Evolutionary conservation across 768 basidiomycete genomes (phyloP).

Genomic region (Porpolomopsis calyptriformis): DNA sequence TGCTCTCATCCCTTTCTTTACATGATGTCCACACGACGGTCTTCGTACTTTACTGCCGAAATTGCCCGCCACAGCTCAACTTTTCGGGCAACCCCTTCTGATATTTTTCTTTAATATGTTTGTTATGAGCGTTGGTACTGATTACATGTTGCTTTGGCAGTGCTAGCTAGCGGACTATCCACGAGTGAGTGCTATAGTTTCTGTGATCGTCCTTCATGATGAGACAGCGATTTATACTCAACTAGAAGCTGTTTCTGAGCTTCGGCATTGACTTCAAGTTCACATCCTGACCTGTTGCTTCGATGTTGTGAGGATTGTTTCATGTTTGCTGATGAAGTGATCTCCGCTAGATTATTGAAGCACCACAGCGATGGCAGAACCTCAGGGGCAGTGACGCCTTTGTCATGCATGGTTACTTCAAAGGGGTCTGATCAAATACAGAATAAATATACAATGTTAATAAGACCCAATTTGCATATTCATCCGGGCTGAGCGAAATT

Average conservation of each 20-base stretch:
- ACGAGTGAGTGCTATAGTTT: no score
- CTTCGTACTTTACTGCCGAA: constrained; percentile 83
- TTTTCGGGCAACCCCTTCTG: constrained; percentile 74
- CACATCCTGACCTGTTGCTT: not conserved
- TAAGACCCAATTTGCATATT: no score
- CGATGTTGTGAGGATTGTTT: not conserved
- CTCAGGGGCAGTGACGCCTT: no score
- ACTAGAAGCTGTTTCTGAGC: constrained; percentile 90
- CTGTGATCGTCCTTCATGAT: constrained; percentile 21
- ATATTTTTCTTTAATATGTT: constrained; percentile 22
- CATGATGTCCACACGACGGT: constrained; percentile 89
- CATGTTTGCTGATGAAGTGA: not conserved
- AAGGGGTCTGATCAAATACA: no score
- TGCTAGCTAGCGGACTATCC: not conserved
- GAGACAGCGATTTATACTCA: constrained; percentile 48
- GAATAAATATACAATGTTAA: no score
- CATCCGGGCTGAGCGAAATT: no score
- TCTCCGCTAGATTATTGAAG: no score
- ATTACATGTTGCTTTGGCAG: not conserved
- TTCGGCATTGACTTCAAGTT: constrained; percentile 50
- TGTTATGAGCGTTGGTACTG: constrained; percentile 1
- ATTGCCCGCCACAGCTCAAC: constrained; percentile 90
- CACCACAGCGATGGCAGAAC: no score
- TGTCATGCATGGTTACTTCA: no score
- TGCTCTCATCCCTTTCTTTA: constrained; percentile 12